Evolutionary conservation across 2,329 filamentous ascomycete species (phyloP).

Genomic region (Pseudogymnoascus sp.): DNA sequence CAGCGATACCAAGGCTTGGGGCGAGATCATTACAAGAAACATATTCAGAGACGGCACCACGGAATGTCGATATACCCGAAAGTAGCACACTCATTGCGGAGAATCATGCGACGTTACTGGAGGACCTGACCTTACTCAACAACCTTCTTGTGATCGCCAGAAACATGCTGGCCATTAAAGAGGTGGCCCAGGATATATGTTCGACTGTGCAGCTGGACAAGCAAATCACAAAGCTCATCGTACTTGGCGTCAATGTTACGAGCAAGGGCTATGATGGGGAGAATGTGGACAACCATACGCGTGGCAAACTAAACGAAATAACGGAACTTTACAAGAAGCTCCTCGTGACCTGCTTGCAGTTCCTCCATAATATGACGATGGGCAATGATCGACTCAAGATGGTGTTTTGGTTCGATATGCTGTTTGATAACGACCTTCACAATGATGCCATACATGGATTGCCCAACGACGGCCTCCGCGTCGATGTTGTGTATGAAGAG

Average conservation of each 20-base stretch:
- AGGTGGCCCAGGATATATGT: constrained; percentile 59
- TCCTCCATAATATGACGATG: constrained; percentile 62
- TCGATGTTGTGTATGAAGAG: constrained; percentile 51
- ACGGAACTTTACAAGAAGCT: constrained; percentile 62
- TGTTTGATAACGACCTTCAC: constrained; percentile 51
- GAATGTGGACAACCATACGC: constrained; percentile 48
- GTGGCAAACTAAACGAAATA: constrained; percentile 53
- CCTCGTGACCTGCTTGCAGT: constrained; percentile 57
- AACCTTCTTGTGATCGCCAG: constrained; percentile 61
- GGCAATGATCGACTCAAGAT: constrained; percentile 65
- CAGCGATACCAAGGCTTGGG: constrained; percentile 53
- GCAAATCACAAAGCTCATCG: constrained; percentile 58
- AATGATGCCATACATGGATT: constrained; percentile 47
- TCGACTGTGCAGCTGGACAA: constrained; percentile 58
- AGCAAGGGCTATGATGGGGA: constrained; percentile 62
- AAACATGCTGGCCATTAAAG: constrained; percentile 57
- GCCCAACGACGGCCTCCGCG: constrained; percentile 42
- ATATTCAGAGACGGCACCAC: constrained; percentile 45
- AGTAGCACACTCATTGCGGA: constrained; percentile 56
- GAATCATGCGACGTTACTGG: constrained; percentile 53
- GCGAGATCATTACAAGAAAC: constrained; percentile 52
- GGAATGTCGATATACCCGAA: constrained; percentile 54
- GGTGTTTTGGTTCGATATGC: constrained; percentile 59
- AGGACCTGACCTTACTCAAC: constrained; percentile 56
- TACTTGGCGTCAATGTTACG: constrained; percentile 59